Evolutionary conservation across 208 protist species (phyloP).

Genomic region (Tritrichomonas foetus): DNA sequence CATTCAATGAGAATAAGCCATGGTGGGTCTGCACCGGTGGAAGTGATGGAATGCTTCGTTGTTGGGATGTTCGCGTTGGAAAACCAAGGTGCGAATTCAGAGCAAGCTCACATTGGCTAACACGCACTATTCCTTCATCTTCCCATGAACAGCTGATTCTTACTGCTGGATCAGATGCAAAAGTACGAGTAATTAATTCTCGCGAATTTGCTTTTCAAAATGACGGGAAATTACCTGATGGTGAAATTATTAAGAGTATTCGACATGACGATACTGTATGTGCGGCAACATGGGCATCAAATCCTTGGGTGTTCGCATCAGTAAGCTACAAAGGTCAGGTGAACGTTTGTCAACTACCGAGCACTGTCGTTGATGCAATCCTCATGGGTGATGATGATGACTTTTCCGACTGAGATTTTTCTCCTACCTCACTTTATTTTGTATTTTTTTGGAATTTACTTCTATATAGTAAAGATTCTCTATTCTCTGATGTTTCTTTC

Average conservation of each 20-base stretch:
- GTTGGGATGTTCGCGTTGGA: conserved; percentile 2
- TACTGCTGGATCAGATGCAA: conserved; percentile 17
- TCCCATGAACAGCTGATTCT: conserved; percentile 30
- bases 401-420: not conserved
- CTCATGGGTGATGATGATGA: conserved; percentile 12
- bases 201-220: not conserved
- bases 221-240: conserved; percentile 9
- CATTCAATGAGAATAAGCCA: conserved; percentile 34
- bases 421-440: too few relatives aligned
- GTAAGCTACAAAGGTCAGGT: conserved; percentile 33
- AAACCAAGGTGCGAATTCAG: not conserved
- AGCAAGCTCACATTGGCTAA: conserved; percentile 18
- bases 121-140: not conserved
- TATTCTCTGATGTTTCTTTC: not conserved
- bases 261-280: conserved; percentile 23
- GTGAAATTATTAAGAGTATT: not conserved
- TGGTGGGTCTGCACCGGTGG: conserved; percentile 32
- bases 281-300: not conserved
- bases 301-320: conserved; percentile 37
- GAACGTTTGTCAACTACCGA: conserved; percentile 29
- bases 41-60: not conserved
- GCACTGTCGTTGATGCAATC: not conserved
- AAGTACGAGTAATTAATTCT: conserved; percentile 12
- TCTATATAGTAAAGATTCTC: not conserved
- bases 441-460: not conserved